Percentiles rank a stretch among this genome's conserved stretches.
Evolutionary conservation across 176 grass and related monocot genomes (phyloP).

Genomic region (Poa annua): DNA sequence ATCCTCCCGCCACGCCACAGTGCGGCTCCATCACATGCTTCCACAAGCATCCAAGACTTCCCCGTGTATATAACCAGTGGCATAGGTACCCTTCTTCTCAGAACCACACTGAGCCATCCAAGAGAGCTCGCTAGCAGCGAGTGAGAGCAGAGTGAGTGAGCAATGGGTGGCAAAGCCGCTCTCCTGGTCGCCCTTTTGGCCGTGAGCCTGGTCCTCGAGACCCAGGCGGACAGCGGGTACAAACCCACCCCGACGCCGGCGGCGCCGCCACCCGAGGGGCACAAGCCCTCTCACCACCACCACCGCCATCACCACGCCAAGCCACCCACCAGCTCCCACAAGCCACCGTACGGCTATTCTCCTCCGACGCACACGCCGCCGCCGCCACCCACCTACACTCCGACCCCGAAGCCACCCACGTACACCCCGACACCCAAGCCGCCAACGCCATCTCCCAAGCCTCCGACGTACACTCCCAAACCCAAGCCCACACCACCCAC

Average conservation of each 20-base stretch:
- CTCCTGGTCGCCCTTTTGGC: slow-evolving; percentile 63
- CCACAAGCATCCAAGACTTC: slow-evolving; percentile 27
- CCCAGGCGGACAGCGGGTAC: slow-evolving; percentile 45
- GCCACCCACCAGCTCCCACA: neutral
- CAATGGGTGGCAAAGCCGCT: slow-evolving; percentile 49
- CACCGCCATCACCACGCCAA: slow-evolving; percentile 32
- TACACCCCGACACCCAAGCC: neutral
- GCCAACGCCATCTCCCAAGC: slow-evolving; percentile 6
- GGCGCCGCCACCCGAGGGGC: slow-evolving; percentile 43
- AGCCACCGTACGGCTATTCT: neutral
- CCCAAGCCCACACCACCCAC: slow-evolving; percentile 12
- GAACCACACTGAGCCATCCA: neutral
- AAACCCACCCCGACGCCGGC: slow-evolving; percentile 21
- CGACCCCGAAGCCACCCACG: slow-evolving; percentile 4
- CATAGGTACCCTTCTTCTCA: slow-evolving; percentile 17
- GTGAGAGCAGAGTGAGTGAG: neutral
- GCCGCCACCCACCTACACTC: neutral
- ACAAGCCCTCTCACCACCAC: slow-evolving; percentile 29
- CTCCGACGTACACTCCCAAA: neutral
- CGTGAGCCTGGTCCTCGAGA: slow-evolving; percentile 57
- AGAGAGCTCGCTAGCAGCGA: neutral
- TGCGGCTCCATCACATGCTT: neutral
- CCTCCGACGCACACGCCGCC: neutral
- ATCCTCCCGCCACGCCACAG: slow-evolving; percentile 4
- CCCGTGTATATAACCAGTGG: slow-evolving; percentile 43